phyloP scores from a whole-genome alignment of 306 rosid species.

The Neltuma alba region DNA sequence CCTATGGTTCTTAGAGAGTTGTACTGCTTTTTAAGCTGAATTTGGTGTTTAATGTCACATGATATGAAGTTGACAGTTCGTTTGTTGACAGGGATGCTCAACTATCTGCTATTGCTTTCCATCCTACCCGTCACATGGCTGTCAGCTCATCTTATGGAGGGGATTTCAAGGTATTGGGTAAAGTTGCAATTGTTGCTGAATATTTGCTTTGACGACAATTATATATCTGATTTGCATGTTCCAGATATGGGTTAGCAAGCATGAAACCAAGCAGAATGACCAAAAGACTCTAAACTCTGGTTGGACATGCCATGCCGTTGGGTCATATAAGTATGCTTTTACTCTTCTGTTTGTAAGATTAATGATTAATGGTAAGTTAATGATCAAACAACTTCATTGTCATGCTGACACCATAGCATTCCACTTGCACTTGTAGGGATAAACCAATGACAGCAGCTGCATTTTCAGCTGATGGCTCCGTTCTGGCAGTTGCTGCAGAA shows the following conservation, averaged over 20 bases:
- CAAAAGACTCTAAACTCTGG: slow-evolving; percentile 56
- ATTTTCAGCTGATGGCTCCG: slow-evolving; percentile 93
- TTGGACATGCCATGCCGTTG: slow-evolving; percentile 96
- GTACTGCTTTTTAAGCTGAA: slow-evolving; percentile 29
- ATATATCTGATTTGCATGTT: slow-evolving; percentile 37
- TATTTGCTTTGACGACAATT: slow-evolving; percentile 13
- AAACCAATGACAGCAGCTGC: slow-evolving; percentile 88
- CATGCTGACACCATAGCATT: slow-evolving; percentile 22
- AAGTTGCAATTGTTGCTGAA: slow-evolving; percentile 7
- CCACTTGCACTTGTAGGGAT: slow-evolving; percentile 52
- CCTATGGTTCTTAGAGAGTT: slow-evolving; percentile 6
- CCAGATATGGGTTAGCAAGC: slow-evolving; percentile 84
- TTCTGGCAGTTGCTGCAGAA: slow-evolving; percentile 92
- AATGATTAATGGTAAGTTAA: slow-evolving; percentile 7
- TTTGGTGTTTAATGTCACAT: slow-evolving; percentile 11
- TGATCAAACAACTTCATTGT: slow-evolving; percentile 33
- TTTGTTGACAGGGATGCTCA: slow-evolving; percentile 69
- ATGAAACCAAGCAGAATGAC: slow-evolving; percentile 53
- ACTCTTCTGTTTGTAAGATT: slow-evolving; percentile 26
- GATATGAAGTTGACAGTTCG: slow-evolving; percentile 23
- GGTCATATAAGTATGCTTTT: slow-evolving; percentile 82
- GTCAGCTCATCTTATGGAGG: slow-evolving; percentile 89
- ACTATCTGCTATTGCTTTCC: slow-evolving; percentile 78
- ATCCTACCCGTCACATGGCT: slow-evolving; percentile 74
- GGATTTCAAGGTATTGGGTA: slow-evolving; percentile 81